A percentile compares a stretch with the other conserved stretches of the same genome.
phyloP scores from a whole-genome alignment of 495 filamentous ascomycete species.

The Tetracladium marchalianum region DNA sequence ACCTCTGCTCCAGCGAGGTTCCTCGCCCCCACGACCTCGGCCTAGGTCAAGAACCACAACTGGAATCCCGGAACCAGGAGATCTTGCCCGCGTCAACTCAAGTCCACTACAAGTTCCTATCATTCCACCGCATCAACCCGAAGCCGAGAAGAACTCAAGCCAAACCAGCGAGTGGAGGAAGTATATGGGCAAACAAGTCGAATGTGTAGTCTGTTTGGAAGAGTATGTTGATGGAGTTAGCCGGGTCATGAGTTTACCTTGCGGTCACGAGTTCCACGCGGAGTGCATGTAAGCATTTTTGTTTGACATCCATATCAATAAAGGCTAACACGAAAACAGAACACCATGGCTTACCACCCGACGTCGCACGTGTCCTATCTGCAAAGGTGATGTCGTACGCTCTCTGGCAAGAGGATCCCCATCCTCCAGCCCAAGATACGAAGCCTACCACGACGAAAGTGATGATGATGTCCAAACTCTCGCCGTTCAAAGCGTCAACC shows the following conservation, averaged over 20 bases:
- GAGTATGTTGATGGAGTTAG: slow-evolving; percentile 95
- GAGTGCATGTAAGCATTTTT: slow-evolving; percentile 86
- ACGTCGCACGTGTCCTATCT: slow-evolving; percentile 92
- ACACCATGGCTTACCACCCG: slow-evolving; percentile 97
- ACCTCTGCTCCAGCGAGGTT: slow-evolving; percentile 48
- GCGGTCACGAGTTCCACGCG: slow-evolving; percentile 94
- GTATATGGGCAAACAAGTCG: slow-evolving; percentile 78
- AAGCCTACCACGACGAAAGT: slow-evolving; percentile 39
- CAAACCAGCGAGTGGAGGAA: slow-evolving; percentile 56
- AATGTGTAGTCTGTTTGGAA: slow-evolving; percentile 96
- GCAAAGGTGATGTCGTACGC: slow-evolving; percentile 88
- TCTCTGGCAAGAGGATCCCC: slow-evolving; percentile 38
- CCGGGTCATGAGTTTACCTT: slow-evolving; percentile 94
- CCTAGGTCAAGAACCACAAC: slow-evolving; percentile 59
- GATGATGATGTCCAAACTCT: slow-evolving; percentile 37
- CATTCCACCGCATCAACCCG: slow-evolving; percentile 4
- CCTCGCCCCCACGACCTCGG: slow-evolving; percentile 35
- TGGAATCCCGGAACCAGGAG: slow-evolving; percentile 37
- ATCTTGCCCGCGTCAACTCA: slow-evolving; percentile 12
- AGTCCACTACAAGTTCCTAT: slow-evolving; percentile 15
- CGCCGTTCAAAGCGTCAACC: slow-evolving; percentile 28
- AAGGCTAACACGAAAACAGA: slow-evolving; percentile 34
- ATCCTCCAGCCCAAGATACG: slow-evolving; percentile 32
- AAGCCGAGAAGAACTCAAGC: slow-evolving; percentile 39
- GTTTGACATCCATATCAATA: not conserved